These are phyloP conservation scores for Saccharomycopsis amapae DNA, from an alignment of 805 yeast species.

Conservation along the genomic window DNA sequence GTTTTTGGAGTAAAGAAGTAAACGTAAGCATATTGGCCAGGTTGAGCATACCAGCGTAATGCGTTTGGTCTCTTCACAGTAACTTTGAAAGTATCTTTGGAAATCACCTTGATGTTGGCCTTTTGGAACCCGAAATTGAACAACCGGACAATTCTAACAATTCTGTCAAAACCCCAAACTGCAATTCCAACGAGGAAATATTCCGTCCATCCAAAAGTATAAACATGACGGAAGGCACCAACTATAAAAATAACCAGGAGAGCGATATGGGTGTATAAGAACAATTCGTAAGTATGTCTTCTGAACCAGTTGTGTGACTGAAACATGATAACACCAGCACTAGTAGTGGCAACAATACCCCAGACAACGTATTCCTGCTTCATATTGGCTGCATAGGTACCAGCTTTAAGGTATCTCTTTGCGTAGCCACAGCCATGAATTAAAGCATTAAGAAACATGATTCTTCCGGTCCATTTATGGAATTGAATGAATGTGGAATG, in stretches of 20 bases:
- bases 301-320: constrained; percentile 46
- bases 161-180: constrained; percentile 66
- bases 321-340: constrained; percentile 36
- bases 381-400: neutral
- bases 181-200: constrained; percentile 49
- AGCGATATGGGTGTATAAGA: constrained; percentile 49
- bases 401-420: neutral
- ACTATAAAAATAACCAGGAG: constrained; percentile 47
- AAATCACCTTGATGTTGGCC: constrained; percentile 23
- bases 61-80: constrained; percentile 34
- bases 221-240: constrained; percentile 54
- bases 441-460: constrained; percentile 28
- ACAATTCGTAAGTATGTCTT: constrained; percentile 49
- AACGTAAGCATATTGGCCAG: constrained; percentile 53
- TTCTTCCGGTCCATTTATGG: constrained; percentile 60
- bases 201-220: constrained; percentile 42
- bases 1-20: constrained; percentile 45
- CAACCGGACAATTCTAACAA: constrained; percentile 48
- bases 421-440: constrained; percentile 15
- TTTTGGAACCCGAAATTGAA: constrained; percentile 44
- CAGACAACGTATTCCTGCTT: constrained; percentile 34
- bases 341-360: constrained; percentile 40
- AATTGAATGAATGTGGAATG: constrained; percentile 55
- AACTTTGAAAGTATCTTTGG: constrained; percentile 43
- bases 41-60: constrained; percentile 36